Base-by-base conservation (phyloP, 2,329 filamentous ascomycete species). In the Penicillium nordicum region DNA sequence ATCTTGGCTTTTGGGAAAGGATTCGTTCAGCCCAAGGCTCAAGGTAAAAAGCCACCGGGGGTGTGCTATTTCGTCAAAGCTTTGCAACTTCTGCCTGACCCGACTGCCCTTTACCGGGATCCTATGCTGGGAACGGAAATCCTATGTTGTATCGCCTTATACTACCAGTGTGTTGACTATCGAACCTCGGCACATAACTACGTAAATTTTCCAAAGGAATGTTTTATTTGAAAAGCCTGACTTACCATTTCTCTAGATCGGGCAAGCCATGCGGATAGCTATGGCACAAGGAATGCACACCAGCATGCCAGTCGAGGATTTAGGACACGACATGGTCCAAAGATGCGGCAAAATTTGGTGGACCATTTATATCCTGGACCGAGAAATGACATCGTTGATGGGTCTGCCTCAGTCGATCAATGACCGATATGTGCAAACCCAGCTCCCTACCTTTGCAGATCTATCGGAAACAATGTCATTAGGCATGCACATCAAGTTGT, bases 1-100 rank as follows among this genome's bases (percentile, higher is more conserved):
- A 73, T 84, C 6, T 69, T 84, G 6, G 81, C 81, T 0, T 81
- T 84, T 57, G 82, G 81, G 0, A 83, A 84, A 61, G 79, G 79
- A 0, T 80, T 84, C 36, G 73, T 78, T 0, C 74, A 75, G 25
- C 73, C 71, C 40, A 62, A 73, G n/a, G 69, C 63, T 6, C 67
- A 71, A 11, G 68, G 68, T 0, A 70, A 66, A 53, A 54, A 68
- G 1, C 80, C 80, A 0, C 75, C 79, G 0, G 81, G 81, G 0
- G 73, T 75, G 1, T 76, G 79, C 4, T 71, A 78, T 36, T 80
- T 80, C 54, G 67, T 76, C 2, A 73, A 76, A 46, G 79, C 77
- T 0, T 70, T 81, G 55, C 70, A 75, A 45, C 61, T 78, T 0
- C 54, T 81, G 0, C 79, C 79, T 0, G 76, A 78, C 36, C 68